Evolutionary conservation across 352 stramenopile species (phyloP).

Genomic region (Phytophthora cryptogea): DNA sequence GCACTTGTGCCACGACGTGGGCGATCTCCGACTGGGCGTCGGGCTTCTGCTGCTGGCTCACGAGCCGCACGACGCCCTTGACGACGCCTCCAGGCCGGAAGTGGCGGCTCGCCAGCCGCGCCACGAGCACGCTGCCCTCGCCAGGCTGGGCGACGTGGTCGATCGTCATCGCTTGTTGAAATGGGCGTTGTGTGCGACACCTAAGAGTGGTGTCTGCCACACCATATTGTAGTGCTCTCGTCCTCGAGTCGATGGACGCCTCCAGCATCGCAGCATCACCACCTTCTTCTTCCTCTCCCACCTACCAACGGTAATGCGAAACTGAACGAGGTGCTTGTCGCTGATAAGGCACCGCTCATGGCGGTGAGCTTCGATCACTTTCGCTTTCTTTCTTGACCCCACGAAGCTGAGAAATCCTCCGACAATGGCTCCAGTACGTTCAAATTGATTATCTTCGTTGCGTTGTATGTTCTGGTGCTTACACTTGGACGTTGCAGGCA

Average conservation of each 20-base stretch:
- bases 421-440: constrained; percentile 21
- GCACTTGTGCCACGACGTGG: constrained; percentile 59
- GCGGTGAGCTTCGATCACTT: constrained; percentile 5
- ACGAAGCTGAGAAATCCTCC: not conserved
- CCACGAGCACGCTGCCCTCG: constrained; percentile 32
- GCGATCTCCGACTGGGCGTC: constrained; percentile 48
- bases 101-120: constrained; percentile 51
- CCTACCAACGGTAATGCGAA: constrained; percentile 29
- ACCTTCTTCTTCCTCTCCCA: constrained; percentile 18
- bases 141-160: constrained; percentile 22
- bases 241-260: constrained; percentile 11
- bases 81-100: constrained; percentile 60
- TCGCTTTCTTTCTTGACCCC: constrained; percentile 8
- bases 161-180: constrained; percentile 24
- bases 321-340: constrained; percentile 12
- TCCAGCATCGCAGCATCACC: constrained; percentile 7
- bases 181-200: not conserved
- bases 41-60: constrained; percentile 31
- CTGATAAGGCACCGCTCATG: constrained; percentile 6
- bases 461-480: not conserved
- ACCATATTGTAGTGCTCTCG: constrained; percentile 22
- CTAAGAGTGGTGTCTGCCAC: constrained; percentile 10
- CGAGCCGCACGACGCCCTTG: constrained; percentile 56
- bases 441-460: not conserved
- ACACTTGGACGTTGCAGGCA: constrained; percentile 5